Evolutionary conservation across 1,139 yeast species (phyloP).

Genomic region (Diutina mesorugosa): DNA sequence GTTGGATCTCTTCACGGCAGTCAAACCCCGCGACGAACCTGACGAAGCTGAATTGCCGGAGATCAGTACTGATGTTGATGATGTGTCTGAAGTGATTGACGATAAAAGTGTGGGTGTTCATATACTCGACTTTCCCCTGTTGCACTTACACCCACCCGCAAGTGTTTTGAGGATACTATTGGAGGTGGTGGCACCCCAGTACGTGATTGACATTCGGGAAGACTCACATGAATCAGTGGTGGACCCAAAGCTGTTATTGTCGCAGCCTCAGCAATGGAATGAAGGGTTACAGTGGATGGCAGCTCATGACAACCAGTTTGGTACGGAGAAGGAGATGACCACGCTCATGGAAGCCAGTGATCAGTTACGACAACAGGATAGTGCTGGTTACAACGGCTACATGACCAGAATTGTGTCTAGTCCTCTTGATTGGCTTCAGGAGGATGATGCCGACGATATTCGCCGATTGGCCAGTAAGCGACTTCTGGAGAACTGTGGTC

Average conservation of each 20-base stretch:
- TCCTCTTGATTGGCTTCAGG: conserved; percentile 37
- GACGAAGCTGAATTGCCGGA: background rate
- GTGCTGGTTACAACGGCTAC: conserved; percentile 35
- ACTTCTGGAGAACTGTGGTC: conserved; percentile 74
- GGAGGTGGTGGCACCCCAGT: conserved; percentile 35
- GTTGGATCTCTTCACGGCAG: conserved; percentile 25
- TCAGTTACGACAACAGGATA: conserved; percentile 12
- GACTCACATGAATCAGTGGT: conserved; percentile 3
- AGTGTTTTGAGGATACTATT: conserved; percentile 33
- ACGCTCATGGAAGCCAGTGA: conserved; percentile 15
- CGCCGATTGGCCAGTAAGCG: conserved; percentile 43
- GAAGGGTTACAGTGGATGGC: conserved; percentile 29
- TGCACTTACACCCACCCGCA: conserved; percentile 35
- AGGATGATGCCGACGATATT: conserved; percentile 13
- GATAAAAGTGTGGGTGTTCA: conserved; percentile 29
- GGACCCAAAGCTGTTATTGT: conserved; percentile 6
- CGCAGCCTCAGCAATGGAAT: conserved; percentile 11
- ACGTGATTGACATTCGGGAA: conserved; percentile 41
- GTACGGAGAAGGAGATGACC: conserved; percentile 13
- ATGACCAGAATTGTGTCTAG: conserved; percentile 53
- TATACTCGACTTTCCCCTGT: conserved; percentile 52
- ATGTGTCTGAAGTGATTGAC: conserved; percentile 6
- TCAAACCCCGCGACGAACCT: background rate
- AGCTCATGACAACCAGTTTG: conserved; percentile 19
- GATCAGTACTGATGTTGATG: background rate